Evolutionary conservation across 2,329 filamentous ascomycete genomes (phyloP).

Genomic region (Colletotrichum spinosum): DNA sequence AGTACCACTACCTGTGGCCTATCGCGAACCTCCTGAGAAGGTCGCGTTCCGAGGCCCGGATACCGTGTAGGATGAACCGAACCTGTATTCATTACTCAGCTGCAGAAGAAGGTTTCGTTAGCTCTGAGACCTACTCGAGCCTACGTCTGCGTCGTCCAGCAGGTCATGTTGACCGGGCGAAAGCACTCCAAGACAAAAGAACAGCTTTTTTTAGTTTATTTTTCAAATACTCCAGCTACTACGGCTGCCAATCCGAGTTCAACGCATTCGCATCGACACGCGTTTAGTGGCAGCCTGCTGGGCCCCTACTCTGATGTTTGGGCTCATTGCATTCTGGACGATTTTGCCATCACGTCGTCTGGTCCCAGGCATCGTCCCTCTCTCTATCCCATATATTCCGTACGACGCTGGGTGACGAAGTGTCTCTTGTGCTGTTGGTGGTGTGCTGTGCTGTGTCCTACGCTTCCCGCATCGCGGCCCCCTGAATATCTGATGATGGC

Average conservation of each 20-base stretch:
- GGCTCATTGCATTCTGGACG: slow-evolving; percentile 11
- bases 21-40: not conserved
- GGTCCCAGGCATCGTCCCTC: slow-evolving; percentile 23
- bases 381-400: not conserved
- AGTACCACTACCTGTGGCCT: too few relatives aligned
- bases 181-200: too few relatives aligned
- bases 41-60: slow-evolving; percentile 13
- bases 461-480: not conserved
- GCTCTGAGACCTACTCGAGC: not conserved
- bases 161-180: too few relatives aligned
- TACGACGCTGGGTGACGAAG: not conserved
- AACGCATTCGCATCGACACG: slow-evolving; percentile 21
- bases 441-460: too few relatives aligned
- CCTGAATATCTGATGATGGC: slow-evolving; percentile 5
- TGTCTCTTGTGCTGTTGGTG: too few relatives aligned
- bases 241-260: not conserved
- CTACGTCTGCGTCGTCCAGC: too few relatives aligned
- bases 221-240: too few relatives aligned
- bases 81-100: slow-evolving; percentile 8
- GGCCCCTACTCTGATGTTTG: slow-evolving; percentile 26
- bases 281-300: slow-evolving; percentile 7
- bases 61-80: slow-evolving; percentile 33
- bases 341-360: not conserved
- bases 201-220: too few relatives aligned
- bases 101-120: not conserved